A percentile compares a stretch with the other conserved stretches of the same genome.
phyloP scores from a whole-genome alignment of 345 rosid genomes.

The Sapria himalayana region DNA sequence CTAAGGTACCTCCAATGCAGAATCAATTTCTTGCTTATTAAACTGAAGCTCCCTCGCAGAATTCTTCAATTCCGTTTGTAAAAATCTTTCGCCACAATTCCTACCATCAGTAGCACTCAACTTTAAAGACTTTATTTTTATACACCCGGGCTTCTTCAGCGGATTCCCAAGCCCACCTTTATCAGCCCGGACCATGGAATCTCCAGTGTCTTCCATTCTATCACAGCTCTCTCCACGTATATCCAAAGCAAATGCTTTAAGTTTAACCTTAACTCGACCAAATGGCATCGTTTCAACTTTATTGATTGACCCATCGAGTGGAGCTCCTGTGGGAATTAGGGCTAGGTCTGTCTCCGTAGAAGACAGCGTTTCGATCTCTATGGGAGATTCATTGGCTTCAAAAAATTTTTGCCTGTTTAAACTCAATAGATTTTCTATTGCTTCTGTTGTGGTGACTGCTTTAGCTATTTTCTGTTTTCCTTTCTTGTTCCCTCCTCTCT shows the following conservation, averaged over 20 bases:
- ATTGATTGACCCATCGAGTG: slow-evolving; percentile 34
- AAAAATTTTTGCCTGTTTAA: slow-evolving; percentile 22
- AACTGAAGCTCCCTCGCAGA: slow-evolving; percentile 15
- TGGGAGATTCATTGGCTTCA: slow-evolving; percentile 29
- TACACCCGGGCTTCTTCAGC: slow-evolving; percentile 54
- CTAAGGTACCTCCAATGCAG: slow-evolving; percentile 49
- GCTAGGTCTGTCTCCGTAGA: slow-evolving; percentile 50
- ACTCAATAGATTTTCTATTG: slow-evolving; percentile 7
- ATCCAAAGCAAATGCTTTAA: slow-evolving; percentile 36
- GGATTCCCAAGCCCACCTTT: slow-evolving; percentile 20
- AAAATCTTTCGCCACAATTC: slow-evolving; percentile 14
- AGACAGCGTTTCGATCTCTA: slow-evolving; percentile 57
- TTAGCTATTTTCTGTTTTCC: slow-evolving; percentile 19
- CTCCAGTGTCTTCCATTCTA: slow-evolving; percentile 37
- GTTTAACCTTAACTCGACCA: slow-evolving; percentile 62
- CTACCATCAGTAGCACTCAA: slow-evolving; percentile 25
- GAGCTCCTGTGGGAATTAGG: slow-evolving; percentile 20
- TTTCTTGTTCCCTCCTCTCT: slow-evolving; percentile 50
- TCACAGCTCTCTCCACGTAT: slow-evolving; percentile 22
- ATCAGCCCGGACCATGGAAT: slow-evolving; percentile 29
- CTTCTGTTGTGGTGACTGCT: slow-evolving; percentile 8
- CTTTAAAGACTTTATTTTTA: slow-evolving; percentile 48
- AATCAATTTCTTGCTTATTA: slow-evolving; percentile 50
- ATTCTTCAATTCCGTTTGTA: slow-evolving; percentile 22
- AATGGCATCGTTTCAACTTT: slow-evolving; percentile 23